Evolutionary conservation across 257 asterid genomes (phyloP).

Genomic region (Leonotis leonurus): DNA sequence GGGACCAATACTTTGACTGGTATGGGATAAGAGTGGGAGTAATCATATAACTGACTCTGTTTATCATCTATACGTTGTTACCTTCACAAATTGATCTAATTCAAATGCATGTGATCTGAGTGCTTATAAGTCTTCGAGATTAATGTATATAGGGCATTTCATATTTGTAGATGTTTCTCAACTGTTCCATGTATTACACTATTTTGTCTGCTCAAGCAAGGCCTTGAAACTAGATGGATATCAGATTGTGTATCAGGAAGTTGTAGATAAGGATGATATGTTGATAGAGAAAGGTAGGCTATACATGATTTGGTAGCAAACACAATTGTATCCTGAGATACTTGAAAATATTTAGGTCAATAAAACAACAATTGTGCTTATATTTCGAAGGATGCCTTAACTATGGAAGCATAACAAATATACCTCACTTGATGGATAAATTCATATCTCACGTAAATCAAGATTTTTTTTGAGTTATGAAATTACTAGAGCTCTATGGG

Average conservation of each 20-base stretch:
- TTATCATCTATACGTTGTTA: not conserved
- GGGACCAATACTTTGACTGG: constrained; percentile 10
- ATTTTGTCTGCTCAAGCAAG: not conserved
- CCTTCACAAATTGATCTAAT: not conserved
- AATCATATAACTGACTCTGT: not conserved
- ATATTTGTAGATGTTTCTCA: not conserved
- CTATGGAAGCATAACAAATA: not conserved
- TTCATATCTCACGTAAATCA: too few species aligned
- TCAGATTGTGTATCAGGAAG: not conserved
- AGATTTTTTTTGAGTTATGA: too few species aligned
- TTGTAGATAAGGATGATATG: not conserved
- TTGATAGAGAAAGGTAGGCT: not conserved
- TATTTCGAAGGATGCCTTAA: not conserved
- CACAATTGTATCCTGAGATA: not conserved
- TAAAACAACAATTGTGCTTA: too few species aligned
- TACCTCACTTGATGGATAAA: too few species aligned
- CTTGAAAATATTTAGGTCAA: not conserved
- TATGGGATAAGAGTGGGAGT: not conserved
- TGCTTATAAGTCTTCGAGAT: too few species aligned
- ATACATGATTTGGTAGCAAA: not conserved
- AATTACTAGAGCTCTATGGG: too few species aligned
- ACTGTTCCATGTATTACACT: not conserved
- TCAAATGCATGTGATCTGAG: not conserved
- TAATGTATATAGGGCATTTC: not conserved
- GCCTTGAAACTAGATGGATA: not conserved